phyloP scores from a whole-genome alignment of 352 stramenopile genomes.

The Phytophthora cryptogea region DNA sequence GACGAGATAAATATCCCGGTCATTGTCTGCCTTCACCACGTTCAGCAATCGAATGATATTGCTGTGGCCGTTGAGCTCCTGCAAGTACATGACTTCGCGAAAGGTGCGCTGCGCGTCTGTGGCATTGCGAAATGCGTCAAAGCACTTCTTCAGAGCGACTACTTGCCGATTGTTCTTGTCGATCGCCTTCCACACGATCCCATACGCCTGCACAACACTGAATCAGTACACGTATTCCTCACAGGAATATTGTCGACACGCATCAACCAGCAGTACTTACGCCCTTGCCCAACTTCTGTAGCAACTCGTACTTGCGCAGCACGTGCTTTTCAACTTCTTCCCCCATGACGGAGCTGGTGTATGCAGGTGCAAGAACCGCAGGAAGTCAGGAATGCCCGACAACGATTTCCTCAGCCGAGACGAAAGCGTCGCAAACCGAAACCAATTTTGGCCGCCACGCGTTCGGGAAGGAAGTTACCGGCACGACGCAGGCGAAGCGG shows the following conservation, averaged over 20 bases:
- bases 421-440: conserved; percentile 6
- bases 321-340: conserved; percentile 95
- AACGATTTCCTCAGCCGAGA: neutral
- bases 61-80: conserved; percentile 90
- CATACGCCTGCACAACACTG: conserved; percentile 79
- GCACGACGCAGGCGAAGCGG: conserved; percentile 1
- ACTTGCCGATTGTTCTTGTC: conserved; percentile 91
- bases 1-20: conserved; percentile 96
- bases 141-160: conserved; percentile 97
- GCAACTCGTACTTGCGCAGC: conserved; percentile 92
- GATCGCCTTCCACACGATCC: conserved; percentile 97
- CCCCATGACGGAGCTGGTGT: conserved; percentile 57
- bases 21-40: conserved; percentile 95
- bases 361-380: conserved; percentile 5
- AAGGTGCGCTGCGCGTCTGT: conserved; percentile 96
- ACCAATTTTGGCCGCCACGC: conserved; percentile 8
- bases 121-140: conserved; percentile 95
- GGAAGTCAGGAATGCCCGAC: conserved; percentile 16
- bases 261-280: conserved; percentile 42
- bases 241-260: neutral
- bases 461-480: conserved; percentile 10
- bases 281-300: conserved; percentile 93
- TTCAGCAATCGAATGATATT: conserved; percentile 96
- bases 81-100: conserved; percentile 96
- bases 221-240: conserved; percentile 2